phyloP scores from a whole-genome alignment of 1,284 basidiomycete genomes.

The Rhizoctonia solani region DNA sequence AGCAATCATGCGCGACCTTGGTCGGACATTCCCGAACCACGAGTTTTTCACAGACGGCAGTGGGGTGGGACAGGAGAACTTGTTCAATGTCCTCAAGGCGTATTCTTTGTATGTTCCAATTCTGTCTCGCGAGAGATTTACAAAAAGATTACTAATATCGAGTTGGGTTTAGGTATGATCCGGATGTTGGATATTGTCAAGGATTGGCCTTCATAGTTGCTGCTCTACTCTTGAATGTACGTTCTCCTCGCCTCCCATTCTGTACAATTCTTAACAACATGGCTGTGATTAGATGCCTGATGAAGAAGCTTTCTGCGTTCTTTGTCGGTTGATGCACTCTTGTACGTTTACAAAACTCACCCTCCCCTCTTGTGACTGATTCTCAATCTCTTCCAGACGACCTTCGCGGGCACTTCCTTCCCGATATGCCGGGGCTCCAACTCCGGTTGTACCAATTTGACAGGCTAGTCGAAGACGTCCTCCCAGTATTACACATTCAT shows the following conservation, averaged over 20 bases:
- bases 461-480: constrained; percentile 86
- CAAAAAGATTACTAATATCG: neutral
- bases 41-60: constrained; percentile 91
- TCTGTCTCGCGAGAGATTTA: too few species aligned
- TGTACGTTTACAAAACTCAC: constrained; percentile 45
- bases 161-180: constrained; percentile 71
- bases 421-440: constrained; percentile 97
- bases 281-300: constrained; percentile 81
- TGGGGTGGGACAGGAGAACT: constrained; percentile 92
- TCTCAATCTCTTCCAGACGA: constrained; percentile 57
- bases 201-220: constrained; percentile 96
- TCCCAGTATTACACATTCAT: constrained; percentile 90
- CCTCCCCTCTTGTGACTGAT: neutral
- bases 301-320: constrained; percentile 94
- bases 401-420: constrained; percentile 92
- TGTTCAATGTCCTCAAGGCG: constrained; percentile 97
- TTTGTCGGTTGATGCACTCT: constrained; percentile 97
- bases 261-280: neutral
- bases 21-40: constrained; percentile 96
- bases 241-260: constrained; percentile 41
- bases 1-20: constrained; percentile 88
- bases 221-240: constrained; percentile 86
- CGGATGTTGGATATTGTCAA: constrained; percentile 96
- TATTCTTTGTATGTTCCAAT: constrained; percentile 74
- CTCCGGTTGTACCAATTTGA: constrained; percentile 91